Percentiles rank a stretch among this genome's conserved stretches.
Conservation (phyloP, 2,329 filamentous ascomycete species). For the Ciborinia camelliae region DNA sequence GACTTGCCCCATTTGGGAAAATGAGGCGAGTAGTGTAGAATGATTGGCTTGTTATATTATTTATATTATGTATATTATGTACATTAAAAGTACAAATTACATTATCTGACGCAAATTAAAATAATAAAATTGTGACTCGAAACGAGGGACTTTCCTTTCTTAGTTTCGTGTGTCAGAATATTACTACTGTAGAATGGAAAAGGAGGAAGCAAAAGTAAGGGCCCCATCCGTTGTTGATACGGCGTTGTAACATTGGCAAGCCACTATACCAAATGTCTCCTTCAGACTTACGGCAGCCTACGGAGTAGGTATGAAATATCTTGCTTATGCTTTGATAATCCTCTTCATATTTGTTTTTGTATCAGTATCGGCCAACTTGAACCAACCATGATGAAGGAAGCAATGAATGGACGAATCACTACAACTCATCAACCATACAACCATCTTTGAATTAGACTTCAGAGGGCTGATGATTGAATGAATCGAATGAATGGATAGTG, state of each 20-base stretch:
- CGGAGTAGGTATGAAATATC: conserved; percentile 1
- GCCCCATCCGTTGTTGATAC: conserved; percentile 14
- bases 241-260: conserved; percentile 12
- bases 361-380: conserved; percentile 11
- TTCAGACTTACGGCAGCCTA: conserved; percentile 18
- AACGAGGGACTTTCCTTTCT: neutral
- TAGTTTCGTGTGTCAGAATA: conserved; percentile 19
- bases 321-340: conserved; percentile 8
- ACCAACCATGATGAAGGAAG: conserved; percentile 4
- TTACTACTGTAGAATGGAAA: conserved; percentile 10
- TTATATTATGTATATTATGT: neutral
- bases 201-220: conserved; percentile 8
- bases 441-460: neutral
- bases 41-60: too few relatives aligned
- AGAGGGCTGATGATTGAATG: conserved; percentile 11
- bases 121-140: neutral
- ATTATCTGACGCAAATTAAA: neutral
- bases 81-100: neutral
- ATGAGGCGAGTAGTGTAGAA: neutral
- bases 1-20: conserved; percentile 9
- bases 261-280: conserved; percentile 4
- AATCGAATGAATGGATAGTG: neutral
- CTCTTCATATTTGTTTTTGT: neutral
- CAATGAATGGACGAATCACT: neutral
- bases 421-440: neutral